Evolutionary conservation across 352 stramenopile genomes (phyloP).

Genomic region (Hyphochytrium catenoides): DNA sequence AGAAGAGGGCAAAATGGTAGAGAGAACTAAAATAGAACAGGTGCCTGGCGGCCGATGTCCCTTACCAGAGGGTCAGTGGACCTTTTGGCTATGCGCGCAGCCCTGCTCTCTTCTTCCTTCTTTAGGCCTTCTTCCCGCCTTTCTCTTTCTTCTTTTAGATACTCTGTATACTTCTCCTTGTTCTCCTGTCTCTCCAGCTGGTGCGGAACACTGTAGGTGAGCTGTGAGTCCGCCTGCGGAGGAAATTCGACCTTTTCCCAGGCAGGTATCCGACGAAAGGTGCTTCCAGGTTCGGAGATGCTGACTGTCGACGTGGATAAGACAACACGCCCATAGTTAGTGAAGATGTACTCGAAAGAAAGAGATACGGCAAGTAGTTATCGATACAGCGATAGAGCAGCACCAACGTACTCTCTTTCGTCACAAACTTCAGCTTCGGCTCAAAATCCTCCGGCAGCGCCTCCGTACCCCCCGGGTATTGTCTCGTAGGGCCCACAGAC

Average conservation of each 20-base stretch:
- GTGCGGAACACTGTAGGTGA: constrained; percentile 61
- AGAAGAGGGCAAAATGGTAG: too few relatives aligned
- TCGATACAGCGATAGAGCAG: too few relatives aligned
- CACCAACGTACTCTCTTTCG: too few relatives aligned
- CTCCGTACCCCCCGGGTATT: constrained; percentile 17
- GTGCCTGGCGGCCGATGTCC: too few relatives aligned
- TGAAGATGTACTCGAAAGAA: background rate
- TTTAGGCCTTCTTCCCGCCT: constrained; percentile 13
- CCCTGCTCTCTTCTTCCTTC: too few relatives aligned
- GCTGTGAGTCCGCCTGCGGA: constrained; percentile 49
- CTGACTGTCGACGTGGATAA: constrained; percentile 4
- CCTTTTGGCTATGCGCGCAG: too few relatives aligned
- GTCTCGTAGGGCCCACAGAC: background rate
- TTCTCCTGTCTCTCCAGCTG: constrained; percentile 34
- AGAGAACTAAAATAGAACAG: too few relatives aligned
- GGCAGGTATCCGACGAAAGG: background rate
- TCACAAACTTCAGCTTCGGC: constrained; percentile 66
- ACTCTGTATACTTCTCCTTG: constrained; percentile 32
- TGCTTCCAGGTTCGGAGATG: constrained; percentile 1
- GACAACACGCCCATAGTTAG: background rate
- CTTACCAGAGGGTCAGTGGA: too few relatives aligned
- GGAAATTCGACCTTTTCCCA: constrained; percentile 3
- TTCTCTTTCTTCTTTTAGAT: constrained; percentile 18
- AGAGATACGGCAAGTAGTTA: background rate
- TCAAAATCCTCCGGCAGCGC: constrained; percentile 56